phyloP scores from a whole-genome alignment of 2,329 filamentous ascomycete genomes.

The Scedosporium boydii region DNA sequence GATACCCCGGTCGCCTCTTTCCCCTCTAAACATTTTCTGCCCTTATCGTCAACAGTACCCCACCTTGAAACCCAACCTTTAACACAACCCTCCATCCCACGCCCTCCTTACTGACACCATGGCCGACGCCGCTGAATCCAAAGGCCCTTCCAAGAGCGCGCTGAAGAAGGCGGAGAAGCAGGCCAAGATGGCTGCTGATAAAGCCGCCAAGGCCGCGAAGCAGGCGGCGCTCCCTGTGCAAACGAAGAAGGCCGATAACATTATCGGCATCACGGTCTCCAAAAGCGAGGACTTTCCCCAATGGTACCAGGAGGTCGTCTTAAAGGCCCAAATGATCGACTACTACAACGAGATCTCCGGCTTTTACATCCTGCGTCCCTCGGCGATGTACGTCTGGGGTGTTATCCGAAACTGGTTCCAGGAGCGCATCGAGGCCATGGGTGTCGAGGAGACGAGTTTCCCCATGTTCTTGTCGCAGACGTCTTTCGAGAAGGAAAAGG shows the following conservation, averaged over 20 bases:
- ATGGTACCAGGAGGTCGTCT: constrained; percentile 97
- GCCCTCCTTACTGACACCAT: constrained; percentile 13
- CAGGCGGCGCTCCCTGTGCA: constrained; percentile 41
- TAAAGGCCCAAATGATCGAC: constrained; percentile 95
- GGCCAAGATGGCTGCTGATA: constrained; percentile 50
- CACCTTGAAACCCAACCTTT: constrained; percentile 1
- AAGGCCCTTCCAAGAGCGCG: constrained; percentile 48
- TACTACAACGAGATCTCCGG: constrained; percentile 94
- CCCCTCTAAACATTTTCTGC: neutral
- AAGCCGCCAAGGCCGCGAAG: constrained; percentile 53
- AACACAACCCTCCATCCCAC: neutral
- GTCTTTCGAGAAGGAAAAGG: constrained; percentile 81
- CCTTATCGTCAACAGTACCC: neutral
- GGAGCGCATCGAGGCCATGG: constrained; percentile 75
- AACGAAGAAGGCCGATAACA: constrained; percentile 51
- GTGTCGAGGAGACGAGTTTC: constrained; percentile 93
- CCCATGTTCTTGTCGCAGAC: constrained; percentile 91
- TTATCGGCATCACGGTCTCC: constrained; percentile 80
- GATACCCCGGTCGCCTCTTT: neutral
- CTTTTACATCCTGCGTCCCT: constrained; percentile 82
- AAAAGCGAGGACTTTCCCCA: constrained; percentile 82
- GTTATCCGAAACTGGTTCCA: constrained; percentile 59
- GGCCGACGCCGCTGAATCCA: constrained; percentile 20
- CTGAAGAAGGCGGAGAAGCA: constrained; percentile 58
- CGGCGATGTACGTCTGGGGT: constrained; percentile 59